phyloP scores from a whole-genome alignment of 495 filamentous ascomycete species.

The Xylaria castorea region DNA sequence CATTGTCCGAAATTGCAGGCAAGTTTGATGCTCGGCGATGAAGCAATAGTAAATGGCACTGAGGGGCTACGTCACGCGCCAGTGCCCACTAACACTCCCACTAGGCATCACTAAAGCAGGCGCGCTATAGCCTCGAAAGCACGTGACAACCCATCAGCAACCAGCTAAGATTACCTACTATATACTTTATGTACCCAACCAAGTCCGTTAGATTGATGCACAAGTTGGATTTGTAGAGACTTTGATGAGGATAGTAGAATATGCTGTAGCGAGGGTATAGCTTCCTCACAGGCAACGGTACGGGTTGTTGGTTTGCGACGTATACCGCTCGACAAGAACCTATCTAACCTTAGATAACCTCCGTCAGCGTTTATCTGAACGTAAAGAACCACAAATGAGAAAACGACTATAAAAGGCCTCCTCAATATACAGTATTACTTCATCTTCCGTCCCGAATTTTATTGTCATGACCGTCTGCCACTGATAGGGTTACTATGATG shows the following conservation, averaged over 20 bases:
- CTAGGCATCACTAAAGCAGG: constrained; percentile 4
- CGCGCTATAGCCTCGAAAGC: constrained; percentile 34
- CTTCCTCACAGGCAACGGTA: too few relatives aligned
- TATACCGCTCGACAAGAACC: neutral
- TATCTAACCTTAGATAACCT: neutral
- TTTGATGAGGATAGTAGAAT: neutral
- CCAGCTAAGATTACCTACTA: neutral
- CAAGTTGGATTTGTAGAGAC: neutral
- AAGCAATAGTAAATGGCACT: neutral
- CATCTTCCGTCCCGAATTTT: neutral
- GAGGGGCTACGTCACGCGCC: constrained; percentile 27
- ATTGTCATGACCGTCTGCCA: neutral
- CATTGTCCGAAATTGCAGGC: neutral
- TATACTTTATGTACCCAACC: neutral
- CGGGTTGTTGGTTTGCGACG: neutral
- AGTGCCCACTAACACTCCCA: neutral
- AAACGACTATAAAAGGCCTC: neutral
- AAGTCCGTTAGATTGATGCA: neutral
- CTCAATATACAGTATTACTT: neutral
- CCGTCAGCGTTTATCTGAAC: neutral
- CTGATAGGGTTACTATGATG: neutral
- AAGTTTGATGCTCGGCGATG: neutral
- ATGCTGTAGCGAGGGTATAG: too few relatives aligned
- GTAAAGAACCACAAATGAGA: neutral
- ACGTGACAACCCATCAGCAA: constrained; percentile 35